Evolutionary conservation across 1,284 basidiomycete species (phyloP).

Genomic region (Heliocybe sulcata): DNA sequence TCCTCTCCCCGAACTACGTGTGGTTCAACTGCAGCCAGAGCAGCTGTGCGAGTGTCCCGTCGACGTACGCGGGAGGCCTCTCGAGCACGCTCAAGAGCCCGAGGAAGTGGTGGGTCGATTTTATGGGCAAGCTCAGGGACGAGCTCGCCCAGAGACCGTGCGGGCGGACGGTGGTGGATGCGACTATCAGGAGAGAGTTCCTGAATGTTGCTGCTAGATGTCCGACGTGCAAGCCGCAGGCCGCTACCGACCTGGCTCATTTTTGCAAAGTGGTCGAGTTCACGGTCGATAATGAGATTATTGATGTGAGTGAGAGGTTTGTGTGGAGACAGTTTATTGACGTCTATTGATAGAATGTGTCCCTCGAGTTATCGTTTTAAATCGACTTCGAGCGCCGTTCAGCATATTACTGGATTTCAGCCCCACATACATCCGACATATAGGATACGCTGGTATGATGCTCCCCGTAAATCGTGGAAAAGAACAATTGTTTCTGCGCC

Average conservation of each 20-base stretch:
- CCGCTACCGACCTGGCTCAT: background rate
- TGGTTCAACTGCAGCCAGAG: background rate
- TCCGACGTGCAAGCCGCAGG: background rate
- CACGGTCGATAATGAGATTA: background rate
- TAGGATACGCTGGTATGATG: no score
- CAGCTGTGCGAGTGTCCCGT: background rate
- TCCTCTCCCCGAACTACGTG: background rate
- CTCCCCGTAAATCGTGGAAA: no score
- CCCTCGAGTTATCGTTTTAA: background rate
- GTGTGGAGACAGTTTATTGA: background rate
- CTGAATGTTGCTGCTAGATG: background rate
- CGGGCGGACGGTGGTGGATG: background rate
- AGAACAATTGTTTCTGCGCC: no score
- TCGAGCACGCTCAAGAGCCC: background rate
- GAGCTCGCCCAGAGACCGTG: background rate
- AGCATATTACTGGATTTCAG: no score
- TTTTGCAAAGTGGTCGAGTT: constrained; percentile 1
- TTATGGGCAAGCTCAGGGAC: background rate
- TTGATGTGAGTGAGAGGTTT: background rate
- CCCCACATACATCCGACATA: no score
- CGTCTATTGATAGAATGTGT: background rate
- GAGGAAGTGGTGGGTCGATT: background rate
- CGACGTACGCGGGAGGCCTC: background rate
- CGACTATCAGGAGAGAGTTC: background rate
- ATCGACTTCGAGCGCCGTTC: background rate